A percentile compares a stretch with the other conserved stretches of the same genome.
Conservation (phyloP, 148 eudicot genomes). For the Heliamphora exappendiculata region DNA sequence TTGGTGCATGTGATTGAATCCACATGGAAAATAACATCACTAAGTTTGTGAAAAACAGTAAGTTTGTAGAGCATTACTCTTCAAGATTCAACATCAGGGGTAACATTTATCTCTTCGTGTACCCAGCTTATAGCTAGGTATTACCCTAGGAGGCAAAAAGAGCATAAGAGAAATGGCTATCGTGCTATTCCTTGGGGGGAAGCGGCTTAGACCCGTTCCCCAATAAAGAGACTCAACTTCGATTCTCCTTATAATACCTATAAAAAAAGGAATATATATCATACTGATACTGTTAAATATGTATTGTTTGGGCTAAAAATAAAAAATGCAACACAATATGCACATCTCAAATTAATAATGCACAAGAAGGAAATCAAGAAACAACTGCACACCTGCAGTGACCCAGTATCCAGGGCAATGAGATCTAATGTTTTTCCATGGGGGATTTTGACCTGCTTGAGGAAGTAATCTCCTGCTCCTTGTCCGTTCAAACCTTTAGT, state of each 20-base stretch:
- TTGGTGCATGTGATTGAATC: neutral
- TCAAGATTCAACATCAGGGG: neutral
- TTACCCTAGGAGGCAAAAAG: neutral
- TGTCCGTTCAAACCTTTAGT: slow-evolving; percentile 18
- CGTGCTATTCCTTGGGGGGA: neutral
- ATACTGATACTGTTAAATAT: neutral
- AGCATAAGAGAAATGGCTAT: neutral
- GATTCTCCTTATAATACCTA: no score
- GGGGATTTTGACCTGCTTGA: slow-evolving; percentile 28
- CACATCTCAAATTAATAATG: neutral
- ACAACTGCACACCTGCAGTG: slow-evolving; percentile 24
- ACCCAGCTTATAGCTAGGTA: slow-evolving; percentile 1
- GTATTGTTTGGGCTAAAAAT: neutral
- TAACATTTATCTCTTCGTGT: neutral
- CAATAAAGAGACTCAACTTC: neutral
- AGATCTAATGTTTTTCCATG: slow-evolving; percentile 29
- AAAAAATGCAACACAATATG: no score
- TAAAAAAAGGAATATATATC: neutral
- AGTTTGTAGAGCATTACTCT: no score
- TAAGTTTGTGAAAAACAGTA: no score
- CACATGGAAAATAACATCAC: no score
- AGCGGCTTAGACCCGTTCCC: neutral
- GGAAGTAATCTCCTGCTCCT: slow-evolving; percentile 12
- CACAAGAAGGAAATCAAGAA: neutral
- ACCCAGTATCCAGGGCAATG: slow-evolving; percentile 22